A percentile compares a stretch with the other conserved stretches of the same genome.
phyloP scores from a whole-genome alignment of 441 rosid genomes.

The Populus hybrid region DNA sequence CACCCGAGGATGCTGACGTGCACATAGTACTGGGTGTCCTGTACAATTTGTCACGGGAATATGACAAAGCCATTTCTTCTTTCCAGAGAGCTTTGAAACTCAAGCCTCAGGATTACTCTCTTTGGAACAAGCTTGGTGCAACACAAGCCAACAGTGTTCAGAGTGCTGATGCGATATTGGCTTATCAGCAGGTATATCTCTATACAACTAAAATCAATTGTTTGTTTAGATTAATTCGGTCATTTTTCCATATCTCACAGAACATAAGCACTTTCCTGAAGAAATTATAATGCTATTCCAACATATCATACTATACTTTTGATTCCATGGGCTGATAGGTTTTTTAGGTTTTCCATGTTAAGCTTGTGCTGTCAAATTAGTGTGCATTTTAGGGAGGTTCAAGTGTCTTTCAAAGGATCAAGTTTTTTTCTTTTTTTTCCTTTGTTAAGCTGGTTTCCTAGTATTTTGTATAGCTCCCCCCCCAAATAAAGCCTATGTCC shows the following conservation, averaged over 20 bases:
- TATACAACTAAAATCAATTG: background rate
- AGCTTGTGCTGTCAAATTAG: background rate
- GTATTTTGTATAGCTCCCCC: background rate
- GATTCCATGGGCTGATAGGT: background rate
- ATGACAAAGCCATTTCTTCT: slow-evolving; percentile 81
- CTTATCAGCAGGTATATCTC: slow-evolving; percentile 77
- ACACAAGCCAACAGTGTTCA: slow-evolving; percentile 98
- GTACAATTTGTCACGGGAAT: slow-evolving; percentile 86
- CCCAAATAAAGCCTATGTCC: background rate
- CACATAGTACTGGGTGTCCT: slow-evolving; percentile 93
- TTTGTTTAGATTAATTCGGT: background rate
- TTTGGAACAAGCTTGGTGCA: slow-evolving; percentile 99
- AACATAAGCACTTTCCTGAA: background rate
- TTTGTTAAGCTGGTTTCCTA: background rate
- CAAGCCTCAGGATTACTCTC: slow-evolving; percentile 95
- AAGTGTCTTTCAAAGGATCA: background rate
- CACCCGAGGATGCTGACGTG: slow-evolving; percentile 96
- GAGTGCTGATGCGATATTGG: slow-evolving; percentile 95
- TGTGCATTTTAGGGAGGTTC: background rate
- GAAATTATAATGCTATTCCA: background rate
- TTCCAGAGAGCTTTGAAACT: slow-evolving; percentile 82
- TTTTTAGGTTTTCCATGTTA: background rate
- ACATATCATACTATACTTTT: background rate
- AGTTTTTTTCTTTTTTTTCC: background rate
- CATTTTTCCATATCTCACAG: background rate